Conservation (phyloP, 179 eudicot species). For the Vitellaria paradoxa region DNA sequence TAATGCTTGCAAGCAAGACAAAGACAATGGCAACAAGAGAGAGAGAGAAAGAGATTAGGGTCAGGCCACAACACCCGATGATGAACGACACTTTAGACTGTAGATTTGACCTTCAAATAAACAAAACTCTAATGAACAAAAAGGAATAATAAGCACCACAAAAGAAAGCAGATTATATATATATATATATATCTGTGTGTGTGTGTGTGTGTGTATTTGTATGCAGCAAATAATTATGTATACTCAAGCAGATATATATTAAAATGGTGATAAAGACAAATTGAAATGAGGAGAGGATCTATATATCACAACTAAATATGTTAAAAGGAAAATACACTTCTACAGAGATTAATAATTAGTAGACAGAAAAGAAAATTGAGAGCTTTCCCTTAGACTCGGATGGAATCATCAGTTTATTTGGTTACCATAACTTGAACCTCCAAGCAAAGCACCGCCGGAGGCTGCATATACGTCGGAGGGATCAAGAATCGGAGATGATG, state of each 20-base stretch:
- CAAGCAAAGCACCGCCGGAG: constrained; percentile 59
- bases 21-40: constrained; percentile 23
- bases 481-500: constrained; percentile 50
- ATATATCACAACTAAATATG: not conserved
- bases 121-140: not conserved
- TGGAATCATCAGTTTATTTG: constrained; percentile 41
- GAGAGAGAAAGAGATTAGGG: constrained; percentile 18
- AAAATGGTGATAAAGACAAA: not conserved
- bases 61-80: constrained; percentile 34
- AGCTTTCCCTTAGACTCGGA: not conserved
- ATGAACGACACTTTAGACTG: constrained; percentile 25
- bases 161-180: not conserved
- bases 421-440: constrained; percentile 70
- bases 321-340: not conserved
- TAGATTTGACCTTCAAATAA: constrained; percentile 30
- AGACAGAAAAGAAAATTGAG: not conserved
- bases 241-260: too few relatives aligned
- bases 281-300: not conserved
- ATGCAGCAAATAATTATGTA: too few relatives aligned
- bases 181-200: too few relatives aligned
- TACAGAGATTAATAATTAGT: constrained; percentile 11
- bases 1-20: constrained; percentile 22
- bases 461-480: constrained; percentile 53
- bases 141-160: not conserved
- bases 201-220: too few relatives aligned